These are phyloP conservation scores for Neohortaea acidophila DNA, from an alignment of 495 filamentous ascomycete genomes.

Conservation along the genomic window DNA sequence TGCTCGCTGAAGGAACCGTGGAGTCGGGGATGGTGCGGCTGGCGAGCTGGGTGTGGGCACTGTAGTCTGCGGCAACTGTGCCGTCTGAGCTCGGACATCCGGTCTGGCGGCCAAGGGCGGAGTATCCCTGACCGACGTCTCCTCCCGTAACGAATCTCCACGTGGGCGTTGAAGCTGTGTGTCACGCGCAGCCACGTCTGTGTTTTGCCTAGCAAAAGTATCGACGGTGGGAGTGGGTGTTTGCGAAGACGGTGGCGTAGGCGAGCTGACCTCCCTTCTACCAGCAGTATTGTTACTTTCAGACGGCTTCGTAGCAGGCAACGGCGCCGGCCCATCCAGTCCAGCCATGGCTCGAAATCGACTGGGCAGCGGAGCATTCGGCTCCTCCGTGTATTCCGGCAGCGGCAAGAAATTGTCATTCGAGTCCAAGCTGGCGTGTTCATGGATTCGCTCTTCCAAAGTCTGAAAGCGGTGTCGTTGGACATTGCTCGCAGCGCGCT, in stretches of 20 bases:
- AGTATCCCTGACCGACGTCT: too few relatives aligned
- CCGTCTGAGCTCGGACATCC: too few relatives aligned
- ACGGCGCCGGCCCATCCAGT: conserved; percentile 5
- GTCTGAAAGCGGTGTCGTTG: conserved; percentile 15
- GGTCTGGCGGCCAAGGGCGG: too few relatives aligned
- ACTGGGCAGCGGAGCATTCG: conserved; percentile 19
- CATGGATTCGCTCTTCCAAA: conserved; percentile 16
- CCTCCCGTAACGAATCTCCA: too few relatives aligned
- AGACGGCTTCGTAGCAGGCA: conserved; percentile 3
- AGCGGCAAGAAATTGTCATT: conserved; percentile 14
- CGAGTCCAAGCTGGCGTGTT: conserved; percentile 14
- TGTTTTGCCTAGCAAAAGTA: too few relatives aligned
- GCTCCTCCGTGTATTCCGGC: conserved; percentile 19
- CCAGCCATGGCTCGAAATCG: conserved; percentile 19
- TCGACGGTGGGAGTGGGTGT: too few relatives aligned
- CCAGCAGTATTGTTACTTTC: not conserved
- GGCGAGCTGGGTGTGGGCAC: too few relatives aligned
- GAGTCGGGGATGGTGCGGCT: too few relatives aligned
- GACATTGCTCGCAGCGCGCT: conserved; percentile 17
- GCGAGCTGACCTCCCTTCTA: not conserved
- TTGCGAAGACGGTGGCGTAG: too few relatives aligned
- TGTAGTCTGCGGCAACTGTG: too few relatives aligned
- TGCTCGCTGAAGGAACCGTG: conserved; percentile 11
- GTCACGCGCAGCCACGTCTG: too few relatives aligned
- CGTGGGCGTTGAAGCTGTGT: too few relatives aligned